Base-by-base conservation (phyloP, 1,284 basidiomycete genomes). In the Tranzscheliella williamsii region DNA sequence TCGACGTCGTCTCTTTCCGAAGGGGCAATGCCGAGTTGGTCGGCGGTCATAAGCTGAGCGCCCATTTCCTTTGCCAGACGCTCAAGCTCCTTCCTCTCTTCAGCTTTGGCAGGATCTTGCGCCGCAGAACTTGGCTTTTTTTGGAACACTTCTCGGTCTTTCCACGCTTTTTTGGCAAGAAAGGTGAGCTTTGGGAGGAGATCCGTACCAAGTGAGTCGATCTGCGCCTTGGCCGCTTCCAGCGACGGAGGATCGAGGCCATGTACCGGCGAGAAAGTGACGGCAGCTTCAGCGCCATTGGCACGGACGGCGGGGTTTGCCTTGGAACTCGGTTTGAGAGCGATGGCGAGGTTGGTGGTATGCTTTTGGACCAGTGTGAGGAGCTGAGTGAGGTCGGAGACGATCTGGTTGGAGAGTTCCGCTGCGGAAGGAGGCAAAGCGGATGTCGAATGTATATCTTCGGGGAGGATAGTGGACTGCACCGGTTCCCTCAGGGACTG, bases 171-270 rank as follows among this genome's bases (percentile, higher is more conserved):
- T 37, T 70, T 68, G 33, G 68, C 61, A 21, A 72, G 48, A 26
- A 72, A 72, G 24, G 58, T 62, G 22, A 72, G 57, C 38, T 70
- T 70, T 13, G 70, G 70, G 13, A 70, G 52, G 6, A 56, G 35
- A 12, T 72, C 70, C 12, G 51, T 53, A 21, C 63, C 62, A 3
- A 72, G 45, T 4, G 67, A 53, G 24, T 61, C 44, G 30, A 72
- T 60, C 30, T 70, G 61, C 1, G 46, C 42, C 16, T 64, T 48
- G 5, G 70, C 70, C 0, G 70, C 61, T 18, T 62, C 41, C 15
- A 72, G 49, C 5, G 66, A 69, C n/a, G 45, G 45, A 11, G 42
- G 48, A 21, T 72, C 70, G 4, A 72, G 47, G 7, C 58, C 61
- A 2, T 55, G 58, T 2, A 69, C 49, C 13, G 70, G 70, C 1